phyloP scores from a whole-genome alignment of 345 rosid species.

The Bretschneidera sinensis region DNA sequence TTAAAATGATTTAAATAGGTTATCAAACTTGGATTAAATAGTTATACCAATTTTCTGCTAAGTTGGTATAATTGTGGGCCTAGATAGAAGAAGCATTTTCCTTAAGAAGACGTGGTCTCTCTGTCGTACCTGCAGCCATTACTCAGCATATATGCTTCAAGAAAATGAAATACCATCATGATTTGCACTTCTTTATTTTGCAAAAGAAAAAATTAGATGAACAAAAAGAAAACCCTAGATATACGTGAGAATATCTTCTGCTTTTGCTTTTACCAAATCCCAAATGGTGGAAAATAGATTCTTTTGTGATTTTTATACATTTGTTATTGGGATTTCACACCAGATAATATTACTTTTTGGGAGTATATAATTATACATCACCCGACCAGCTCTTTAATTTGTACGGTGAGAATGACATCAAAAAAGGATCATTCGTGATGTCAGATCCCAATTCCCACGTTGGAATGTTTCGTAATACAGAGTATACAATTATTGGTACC shows the following conservation, averaged over 20 bases:
- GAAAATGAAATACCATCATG: neutral
- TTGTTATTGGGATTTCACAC: slow-evolving; percentile 8
- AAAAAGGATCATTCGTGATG: no score
- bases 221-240: slow-evolving; percentile 18
- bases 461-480: no score
- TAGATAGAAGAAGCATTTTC: neutral
- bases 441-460: no score
- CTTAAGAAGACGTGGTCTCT: neutral
- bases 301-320: neutral
- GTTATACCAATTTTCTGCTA: no score
- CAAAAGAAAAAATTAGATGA: neutral
- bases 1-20: no score
- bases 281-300: slow-evolving; percentile 16
- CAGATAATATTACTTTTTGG: no score
- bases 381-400: no score
- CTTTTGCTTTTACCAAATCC: slow-evolving; percentile 27
- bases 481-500: no score
- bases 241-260: slow-evolving; percentile 29
- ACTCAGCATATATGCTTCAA: neutral
- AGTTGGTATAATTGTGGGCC: no score
- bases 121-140: neutral
- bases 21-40: no score
- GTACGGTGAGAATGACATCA: no score
- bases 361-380: no score
- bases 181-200: slow-evolving; percentile 1